Conservation (phyloP, 305 asterid species). For the Rubia peregrina region DNA sequence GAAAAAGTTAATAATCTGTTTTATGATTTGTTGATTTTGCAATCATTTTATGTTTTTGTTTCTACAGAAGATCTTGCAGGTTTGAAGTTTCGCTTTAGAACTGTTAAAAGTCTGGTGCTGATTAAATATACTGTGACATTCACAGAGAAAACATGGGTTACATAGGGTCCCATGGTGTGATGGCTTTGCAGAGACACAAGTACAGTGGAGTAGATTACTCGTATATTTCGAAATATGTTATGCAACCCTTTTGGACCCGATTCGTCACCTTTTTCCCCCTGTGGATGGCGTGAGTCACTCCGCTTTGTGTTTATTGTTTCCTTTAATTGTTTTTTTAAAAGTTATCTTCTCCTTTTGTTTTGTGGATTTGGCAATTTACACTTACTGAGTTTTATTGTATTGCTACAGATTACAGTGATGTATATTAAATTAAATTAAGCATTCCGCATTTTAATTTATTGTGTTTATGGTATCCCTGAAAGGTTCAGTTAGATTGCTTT, state of each 20-base stretch:
- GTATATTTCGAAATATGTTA: conserved; percentile 61
- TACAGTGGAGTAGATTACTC: conserved; percentile 91
- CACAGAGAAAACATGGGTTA: conserved; percentile 54
- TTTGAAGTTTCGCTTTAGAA: neutral
- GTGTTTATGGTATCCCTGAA: neutral
- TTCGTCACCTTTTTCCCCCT: conserved; percentile 81
- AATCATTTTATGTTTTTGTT: neutral
- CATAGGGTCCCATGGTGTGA: conserved; percentile 74
- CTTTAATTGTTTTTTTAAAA: neutral
- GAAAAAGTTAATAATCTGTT: too few relatives aligned
- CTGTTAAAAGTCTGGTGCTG: conserved; percentile 9
- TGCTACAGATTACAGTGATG: neutral
- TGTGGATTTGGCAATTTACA: neutral
- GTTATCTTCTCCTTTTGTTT: conserved; percentile 4
- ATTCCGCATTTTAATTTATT: neutral
- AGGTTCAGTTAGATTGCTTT: neutral
- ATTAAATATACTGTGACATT: neutral
- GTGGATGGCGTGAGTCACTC: conserved; percentile 82
- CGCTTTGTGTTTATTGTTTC: neutral
- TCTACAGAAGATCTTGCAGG: neutral
- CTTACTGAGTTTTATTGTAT: neutral
- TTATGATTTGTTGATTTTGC: neutral
- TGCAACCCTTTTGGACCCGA: conserved; percentile 91
- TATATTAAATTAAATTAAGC: neutral
- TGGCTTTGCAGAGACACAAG: conserved; percentile 69